These are phyloP conservation scores for Fusarium metavorans DNA, from an alignment of 2,329 filamentous ascomycete species.

Conservation along the genomic window DNA sequence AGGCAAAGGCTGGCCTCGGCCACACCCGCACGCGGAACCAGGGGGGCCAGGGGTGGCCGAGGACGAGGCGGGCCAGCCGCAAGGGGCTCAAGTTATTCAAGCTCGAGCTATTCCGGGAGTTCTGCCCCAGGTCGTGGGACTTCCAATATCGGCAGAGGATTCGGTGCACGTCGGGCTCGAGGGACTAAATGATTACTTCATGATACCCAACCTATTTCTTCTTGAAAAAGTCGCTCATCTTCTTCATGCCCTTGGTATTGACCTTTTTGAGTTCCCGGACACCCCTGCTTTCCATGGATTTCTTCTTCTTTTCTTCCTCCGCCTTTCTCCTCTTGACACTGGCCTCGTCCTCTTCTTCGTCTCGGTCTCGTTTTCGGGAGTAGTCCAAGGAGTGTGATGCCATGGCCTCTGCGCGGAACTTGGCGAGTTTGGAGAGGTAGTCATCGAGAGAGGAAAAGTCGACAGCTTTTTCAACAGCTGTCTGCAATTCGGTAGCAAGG, in stretches of 20 bases:
- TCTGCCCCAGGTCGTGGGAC: conserved; percentile 48
- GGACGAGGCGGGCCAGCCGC: conserved; percentile 45
- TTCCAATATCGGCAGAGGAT: conserved; percentile 52
- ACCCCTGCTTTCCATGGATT: conserved; percentile 78
- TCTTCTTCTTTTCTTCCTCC: conserved; percentile 90
- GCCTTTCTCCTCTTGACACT: conserved; percentile 83
- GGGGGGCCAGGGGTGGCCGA: conserved; percentile 50
- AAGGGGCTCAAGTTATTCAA: conserved; percentile 46
- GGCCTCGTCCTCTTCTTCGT: conserved; percentile 75
- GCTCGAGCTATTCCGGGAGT: conserved; percentile 42
- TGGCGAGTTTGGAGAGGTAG: conserved; percentile 75
- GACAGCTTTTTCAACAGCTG: conserved; percentile 54
- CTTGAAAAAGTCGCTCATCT: conserved; percentile 93
- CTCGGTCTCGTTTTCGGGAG: conserved; percentile 73
- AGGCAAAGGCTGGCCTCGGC: conserved; percentile 45
- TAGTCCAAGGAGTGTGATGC: conserved; percentile 79
- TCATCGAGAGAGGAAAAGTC: conserved; percentile 79
- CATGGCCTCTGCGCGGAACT: conserved; percentile 77
- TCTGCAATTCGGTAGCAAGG: conserved; percentile 58
- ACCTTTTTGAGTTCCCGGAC: conserved; percentile 89
- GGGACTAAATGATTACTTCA: conserved; percentile 44
- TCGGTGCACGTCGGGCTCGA: conserved; percentile 50
- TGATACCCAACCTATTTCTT: conserved; percentile 65
- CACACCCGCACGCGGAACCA: conserved; percentile 45
- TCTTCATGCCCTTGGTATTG: conserved; percentile 94